A percentile compares a stretch with the other conserved stretches of the same genome.
Evolutionary conservation across 1,284 basidiomycete species (phyloP).

Genomic region (Malassezia sp.): DNA sequence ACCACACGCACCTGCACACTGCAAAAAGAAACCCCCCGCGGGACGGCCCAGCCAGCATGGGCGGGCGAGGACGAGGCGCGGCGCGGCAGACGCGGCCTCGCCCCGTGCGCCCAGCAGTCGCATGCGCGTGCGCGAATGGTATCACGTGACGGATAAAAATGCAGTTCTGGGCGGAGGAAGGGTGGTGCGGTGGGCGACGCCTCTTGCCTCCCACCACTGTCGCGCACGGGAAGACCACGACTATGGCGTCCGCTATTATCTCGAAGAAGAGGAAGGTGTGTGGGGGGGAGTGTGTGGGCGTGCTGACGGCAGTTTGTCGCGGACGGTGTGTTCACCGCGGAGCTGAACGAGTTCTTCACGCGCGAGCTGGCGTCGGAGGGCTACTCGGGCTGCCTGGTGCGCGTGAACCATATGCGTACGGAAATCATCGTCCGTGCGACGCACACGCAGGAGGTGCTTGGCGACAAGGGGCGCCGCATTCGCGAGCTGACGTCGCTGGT

Average conservation of each 20-base stretch:
- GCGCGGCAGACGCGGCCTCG: background rate
- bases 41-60: background rate
- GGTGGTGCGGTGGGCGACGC: background rate
- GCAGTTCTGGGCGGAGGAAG: constrained; percentile 12
- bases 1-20: too few relatives aligned
- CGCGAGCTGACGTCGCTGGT: constrained; percentile 96
- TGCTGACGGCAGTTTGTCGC: constrained; percentile 64
- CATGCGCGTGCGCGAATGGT: background rate
- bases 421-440: constrained; percentile 99
- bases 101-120: background rate
- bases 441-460: constrained; percentile 98
- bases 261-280: constrained; percentile 46
- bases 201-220: constrained; percentile 11
- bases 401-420: constrained; percentile 96
- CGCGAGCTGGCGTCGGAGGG: constrained; percentile 98
- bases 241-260: constrained; percentile 40
- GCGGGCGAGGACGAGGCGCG: background rate
- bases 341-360: constrained; percentile 94
- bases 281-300: background rate
- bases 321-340: constrained; percentile 95
- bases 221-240: constrained; percentile 11
- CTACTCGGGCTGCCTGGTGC: constrained; percentile 99
- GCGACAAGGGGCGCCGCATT: constrained; percentile 98
- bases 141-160: constrained; percentile 4
- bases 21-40: too few relatives aligned